phyloP scores from a whole-genome alignment of 1,284 basidiomycete species.

The Sporisorium reilianum region DNA sequence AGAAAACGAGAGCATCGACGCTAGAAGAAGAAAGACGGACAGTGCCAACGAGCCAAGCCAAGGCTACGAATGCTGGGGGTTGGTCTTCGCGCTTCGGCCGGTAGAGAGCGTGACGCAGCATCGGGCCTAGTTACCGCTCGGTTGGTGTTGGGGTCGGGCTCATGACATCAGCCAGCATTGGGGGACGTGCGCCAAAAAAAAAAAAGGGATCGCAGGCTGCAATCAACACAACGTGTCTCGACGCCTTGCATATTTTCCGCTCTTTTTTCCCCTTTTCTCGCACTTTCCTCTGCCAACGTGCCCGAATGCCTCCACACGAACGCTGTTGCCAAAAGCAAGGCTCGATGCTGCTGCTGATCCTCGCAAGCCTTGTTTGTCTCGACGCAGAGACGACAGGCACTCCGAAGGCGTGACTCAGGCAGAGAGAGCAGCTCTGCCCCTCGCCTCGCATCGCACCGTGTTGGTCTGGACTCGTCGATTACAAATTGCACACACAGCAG shows the following conservation, averaged over 20 bases:
- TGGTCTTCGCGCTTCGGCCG: slow-evolving; percentile 5
- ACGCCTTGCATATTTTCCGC: slow-evolving; percentile 15
- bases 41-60: background rate
- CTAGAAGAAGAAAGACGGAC: too few relatives aligned
- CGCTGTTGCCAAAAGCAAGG: background rate
- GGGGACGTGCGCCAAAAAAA: background rate
- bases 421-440: too few relatives aligned
- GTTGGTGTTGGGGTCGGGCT: background rate
- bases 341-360: background rate
- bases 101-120: slow-evolving; percentile 3
- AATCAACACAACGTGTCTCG: slow-evolving; percentile 15
- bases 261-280: background rate
- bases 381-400: too few relatives aligned
- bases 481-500: slow-evolving; percentile 11
- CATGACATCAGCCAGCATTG: slow-evolving; percentile 19
- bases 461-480: slow-evolving; percentile 12
- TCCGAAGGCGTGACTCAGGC: background rate
- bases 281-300: slow-evolving; percentile 13
- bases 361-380: too few relatives aligned
- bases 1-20: too few relatives aligned
- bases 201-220: slow-evolving; percentile 1
- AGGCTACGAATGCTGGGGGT: background rate
- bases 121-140: background rate
- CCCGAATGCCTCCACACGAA: slow-evolving; percentile 13
- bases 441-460: too few relatives aligned